A percentile compares a stretch with the other conserved stretches of the same genome.
Evolutionary conservation across 495 filamentous ascomycete species (phyloP).

Genomic region (Podospora pseudopauciseta): DNA sequence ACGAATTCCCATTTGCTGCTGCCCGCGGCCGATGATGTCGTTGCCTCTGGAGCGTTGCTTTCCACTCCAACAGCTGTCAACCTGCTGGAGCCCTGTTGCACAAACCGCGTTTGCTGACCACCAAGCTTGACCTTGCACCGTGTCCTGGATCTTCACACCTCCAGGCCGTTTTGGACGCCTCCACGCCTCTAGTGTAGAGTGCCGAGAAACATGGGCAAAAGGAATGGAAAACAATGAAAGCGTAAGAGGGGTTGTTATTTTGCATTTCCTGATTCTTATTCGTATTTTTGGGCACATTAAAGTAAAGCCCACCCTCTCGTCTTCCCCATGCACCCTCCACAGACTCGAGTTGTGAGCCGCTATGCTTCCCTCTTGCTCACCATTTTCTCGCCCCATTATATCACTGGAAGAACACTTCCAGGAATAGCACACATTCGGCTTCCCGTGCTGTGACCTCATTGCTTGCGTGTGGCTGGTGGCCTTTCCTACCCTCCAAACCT

Average conservation of each 20-base stretch:
- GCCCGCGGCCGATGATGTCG: slow-evolving; percentile 2
- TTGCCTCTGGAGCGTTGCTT: slow-evolving; percentile 7
- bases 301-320: not conserved
- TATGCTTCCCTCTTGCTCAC: not conserved
- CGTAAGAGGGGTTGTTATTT: not conserved
- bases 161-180: not conserved
- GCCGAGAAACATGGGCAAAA: slow-evolving; percentile 4
- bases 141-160: not conserved
- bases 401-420: not conserved
- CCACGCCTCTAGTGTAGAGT: not conserved
- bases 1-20: slow-evolving; percentile 7
- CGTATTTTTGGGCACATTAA: not conserved
- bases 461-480: slow-evolving; percentile 10
- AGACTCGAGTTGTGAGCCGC: not conserved
- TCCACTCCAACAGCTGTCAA: not conserved
- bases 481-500: slow-evolving; percentile 8
- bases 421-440: not conserved
- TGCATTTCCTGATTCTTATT: not conserved
- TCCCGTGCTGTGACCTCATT: slow-evolving; percentile 26
- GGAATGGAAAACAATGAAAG: not conserved
- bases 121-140: not conserved
- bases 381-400: not conserved
- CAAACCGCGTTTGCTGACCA: not conserved
- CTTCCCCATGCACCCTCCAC: not conserved
- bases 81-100: not conserved